phyloP scores from a whole-genome alignment of 768 basidiomycete species.

The Pisolithus orientalis region DNA sequence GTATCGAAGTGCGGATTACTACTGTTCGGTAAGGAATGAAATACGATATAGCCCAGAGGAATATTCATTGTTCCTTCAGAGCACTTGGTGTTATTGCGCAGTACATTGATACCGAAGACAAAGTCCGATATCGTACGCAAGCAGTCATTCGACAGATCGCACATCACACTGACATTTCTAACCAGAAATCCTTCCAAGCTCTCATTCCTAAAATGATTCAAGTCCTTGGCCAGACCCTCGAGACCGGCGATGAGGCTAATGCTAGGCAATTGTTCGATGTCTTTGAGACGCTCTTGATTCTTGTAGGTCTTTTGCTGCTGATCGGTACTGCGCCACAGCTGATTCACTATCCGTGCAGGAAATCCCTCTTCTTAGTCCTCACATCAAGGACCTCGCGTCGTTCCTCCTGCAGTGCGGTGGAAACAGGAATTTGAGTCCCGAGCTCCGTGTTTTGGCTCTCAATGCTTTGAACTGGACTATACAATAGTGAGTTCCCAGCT shows the following conservation, averaged over 20 bases:
- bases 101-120: conserved; percentile 85
- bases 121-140: conserved; percentile 71
- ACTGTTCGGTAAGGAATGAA: conserved; percentile 58
- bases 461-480: conserved; percentile 97
- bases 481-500: conserved; percentile 64
- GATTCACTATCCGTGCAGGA: conserved; percentile 46
- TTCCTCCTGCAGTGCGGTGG: conserved; percentile 85
- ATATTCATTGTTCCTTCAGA: conserved; percentile 29
- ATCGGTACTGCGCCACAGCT: not conserved
- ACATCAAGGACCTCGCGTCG: conserved; percentile 79
- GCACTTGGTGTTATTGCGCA: conserved; percentile 91
- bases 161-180: conserved; percentile 1
- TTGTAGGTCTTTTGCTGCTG: conserved; percentile 42
- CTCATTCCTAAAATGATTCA: conserved; percentile 84
- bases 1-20: conserved; percentile 83
- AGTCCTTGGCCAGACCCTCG: conserved; percentile 81
- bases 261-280: conserved; percentile 93
- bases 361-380: conserved; percentile 85
- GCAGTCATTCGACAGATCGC: not conserved
- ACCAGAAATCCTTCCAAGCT: conserved; percentile 78
- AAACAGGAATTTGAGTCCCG: conserved; percentile 67
- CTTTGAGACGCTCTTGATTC: conserved; percentile 89
- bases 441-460: conserved; percentile 83
- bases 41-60: not conserved
- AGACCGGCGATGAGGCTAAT: conserved; percentile 68